Evolutionary conservation across 495 filamentous ascomycete species (phyloP), one percentile per base, ranked within the genome.

Genomic region (Hypoxylon fragiforme): DNA sequence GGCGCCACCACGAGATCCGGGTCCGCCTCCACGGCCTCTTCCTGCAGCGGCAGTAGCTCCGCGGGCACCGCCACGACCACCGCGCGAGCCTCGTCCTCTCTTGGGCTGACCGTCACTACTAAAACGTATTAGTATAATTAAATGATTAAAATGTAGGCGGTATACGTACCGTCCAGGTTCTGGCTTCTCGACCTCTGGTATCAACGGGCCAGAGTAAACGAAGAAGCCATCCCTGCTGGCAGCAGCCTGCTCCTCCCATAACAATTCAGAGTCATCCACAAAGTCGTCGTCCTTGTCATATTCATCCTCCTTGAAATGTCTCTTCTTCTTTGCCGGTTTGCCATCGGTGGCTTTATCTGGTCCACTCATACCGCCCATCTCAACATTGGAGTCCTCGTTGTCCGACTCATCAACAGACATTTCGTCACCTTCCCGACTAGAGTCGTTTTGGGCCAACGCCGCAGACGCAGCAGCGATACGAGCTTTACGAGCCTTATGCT

Each of bases 241-340:
- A 13, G 91, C 90, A 15, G 94, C 92, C 67, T 92, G 89, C 70
- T 96, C 90, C 72, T 97, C 91, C 91, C 92, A 98, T 6, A 92
- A 81, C 73, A 96, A 64, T 65, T 98, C 94, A 11, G 90, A 92
- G 70, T 98, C 94, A 66, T 98, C 94, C 47, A 98, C 92, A 67
- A 98, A 98, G 26, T 91, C 92, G 64, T 98, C 94, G 44, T 94
- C 90, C 57, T 90, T 90, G 71, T 97, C 91, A 63, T 98, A 98
- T 54, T 95, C 89, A 62, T 98, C 94, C 55, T 92, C 86, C 73
- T 94, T 95, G 78, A 85, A 88, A 73, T 85, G 88, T 36, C 95
- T 77, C 70, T 88, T 86, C 68, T 82, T 82, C 44, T 78, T 73
- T 19, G 75, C 75, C 28, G 83, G 81, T 63, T 87, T 88, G 62